These are phyloP conservation scores for Tympanopsis confertula DNA, from an alignment of 2,329 filamentous ascomycete species.

Conservation along the genomic window DNA sequence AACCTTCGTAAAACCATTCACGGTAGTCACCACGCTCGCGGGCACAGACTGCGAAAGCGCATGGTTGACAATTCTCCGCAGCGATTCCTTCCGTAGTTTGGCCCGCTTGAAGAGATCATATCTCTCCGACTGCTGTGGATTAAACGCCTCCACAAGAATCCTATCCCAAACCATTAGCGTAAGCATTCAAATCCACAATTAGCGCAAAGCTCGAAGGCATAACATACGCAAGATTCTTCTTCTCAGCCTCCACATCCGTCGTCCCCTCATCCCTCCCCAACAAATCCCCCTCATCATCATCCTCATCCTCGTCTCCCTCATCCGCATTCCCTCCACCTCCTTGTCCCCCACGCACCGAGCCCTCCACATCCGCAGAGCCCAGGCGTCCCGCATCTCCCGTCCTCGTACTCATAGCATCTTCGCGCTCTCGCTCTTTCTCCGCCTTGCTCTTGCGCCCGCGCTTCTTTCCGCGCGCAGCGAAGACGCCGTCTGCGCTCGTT, in stretches of 20 bases:
- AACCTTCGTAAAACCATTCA: slow-evolving; percentile 54
- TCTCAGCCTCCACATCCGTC: slow-evolving; percentile 35
- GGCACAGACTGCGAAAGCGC: slow-evolving; percentile 57
- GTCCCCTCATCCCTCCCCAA: slow-evolving; percentile 27
- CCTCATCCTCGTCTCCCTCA: slow-evolving; percentile 18
- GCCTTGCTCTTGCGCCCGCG: slow-evolving; percentile 1
- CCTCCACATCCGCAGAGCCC: not conserved
- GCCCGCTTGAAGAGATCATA: slow-evolving; percentile 1
- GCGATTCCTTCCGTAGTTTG: not conserved
- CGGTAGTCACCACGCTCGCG: slow-evolving; percentile 48
- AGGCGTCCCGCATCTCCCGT: not conserved
- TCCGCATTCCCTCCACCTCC: slow-evolving; percentile 33
- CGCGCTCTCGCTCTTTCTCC: slow-evolving; percentile 1
- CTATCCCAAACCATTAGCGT: slow-evolving; percentile 10
- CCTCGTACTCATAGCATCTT: not conserved
- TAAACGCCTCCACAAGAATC: slow-evolving; percentile 24
- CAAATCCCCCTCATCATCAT: slow-evolving; percentile 27
- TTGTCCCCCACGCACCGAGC: slow-evolving; percentile 18
- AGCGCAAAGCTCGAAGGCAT: slow-evolving; percentile 2
- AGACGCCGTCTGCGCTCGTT: slow-evolving; percentile 18
- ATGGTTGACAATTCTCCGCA: slow-evolving; percentile 43
- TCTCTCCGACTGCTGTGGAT: not conserved
- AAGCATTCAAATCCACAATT: not conserved
- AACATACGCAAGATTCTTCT: slow-evolving; percentile 34
- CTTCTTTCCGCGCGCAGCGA: slow-evolving; percentile 5